These are phyloP conservation scores for Epichloe sylvatica DNA, from an alignment of 2,329 filamentous ascomycete species.

Conservation along the genomic window DNA sequence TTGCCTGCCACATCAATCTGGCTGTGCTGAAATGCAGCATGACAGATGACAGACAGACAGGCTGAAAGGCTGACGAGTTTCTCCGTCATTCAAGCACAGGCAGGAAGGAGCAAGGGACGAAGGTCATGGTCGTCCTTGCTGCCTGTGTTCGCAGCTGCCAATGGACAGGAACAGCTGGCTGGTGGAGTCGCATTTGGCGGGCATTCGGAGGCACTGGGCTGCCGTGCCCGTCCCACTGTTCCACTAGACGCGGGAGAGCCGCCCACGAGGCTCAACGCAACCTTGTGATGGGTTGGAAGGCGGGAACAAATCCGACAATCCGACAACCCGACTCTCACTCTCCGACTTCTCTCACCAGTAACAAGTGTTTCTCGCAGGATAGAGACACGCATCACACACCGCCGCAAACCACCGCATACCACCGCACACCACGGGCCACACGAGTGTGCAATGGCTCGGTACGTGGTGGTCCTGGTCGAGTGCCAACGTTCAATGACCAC, in stretches of 20 bases:
- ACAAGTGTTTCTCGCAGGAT: background rate
- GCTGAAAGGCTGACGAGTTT: too few species aligned
- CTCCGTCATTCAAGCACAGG: too few species aligned
- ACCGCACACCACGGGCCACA: background rate
- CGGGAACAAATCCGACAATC: background rate
- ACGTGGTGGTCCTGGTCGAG: background rate
- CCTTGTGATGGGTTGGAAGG: slow-evolving; percentile 2
- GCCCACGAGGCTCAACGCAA: slow-evolving; percentile 6
- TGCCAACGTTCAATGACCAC: background rate
- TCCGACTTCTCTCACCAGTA: background rate
- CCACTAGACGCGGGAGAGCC: slow-evolving; percentile 5
- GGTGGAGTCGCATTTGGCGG: background rate
- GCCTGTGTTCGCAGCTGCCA: too few species aligned
- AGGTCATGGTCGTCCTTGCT: too few species aligned
- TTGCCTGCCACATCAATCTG: too few species aligned
- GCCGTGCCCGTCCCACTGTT: slow-evolving; percentile 2
- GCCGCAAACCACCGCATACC: too few species aligned
- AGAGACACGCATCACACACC: background rate
- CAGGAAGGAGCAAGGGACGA: too few species aligned
- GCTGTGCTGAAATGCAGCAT: too few species aligned
- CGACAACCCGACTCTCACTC: background rate
- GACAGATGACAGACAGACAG: too few species aligned
- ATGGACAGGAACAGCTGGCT: background rate
- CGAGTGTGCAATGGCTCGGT: background rate
- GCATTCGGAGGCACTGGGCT: background rate